Conservation (phyloP, 208 protist genomes). For the Paratrypanosoma confusum region DNA sequence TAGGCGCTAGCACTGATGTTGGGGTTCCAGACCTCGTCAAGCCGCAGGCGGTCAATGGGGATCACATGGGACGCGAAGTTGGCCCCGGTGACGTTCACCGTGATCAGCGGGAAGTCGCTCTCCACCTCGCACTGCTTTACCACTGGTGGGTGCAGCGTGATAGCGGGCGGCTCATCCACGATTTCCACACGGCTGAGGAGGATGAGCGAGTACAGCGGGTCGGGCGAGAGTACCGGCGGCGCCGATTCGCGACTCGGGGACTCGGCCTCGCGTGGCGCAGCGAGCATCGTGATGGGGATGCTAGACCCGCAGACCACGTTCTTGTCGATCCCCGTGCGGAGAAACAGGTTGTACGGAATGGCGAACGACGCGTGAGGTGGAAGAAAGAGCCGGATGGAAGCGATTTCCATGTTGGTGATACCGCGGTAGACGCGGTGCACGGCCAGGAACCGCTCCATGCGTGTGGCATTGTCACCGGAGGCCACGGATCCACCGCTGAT, state of each 20-base stretch:
- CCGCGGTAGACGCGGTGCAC: constrained; percentile 36
- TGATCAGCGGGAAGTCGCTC: constrained; percentile 49
- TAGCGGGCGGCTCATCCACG: constrained; percentile 30
- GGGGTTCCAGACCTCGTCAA: constrained; percentile 69
- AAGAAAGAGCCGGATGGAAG: constrained; percentile 50
- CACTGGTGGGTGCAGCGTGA: constrained; percentile 24
- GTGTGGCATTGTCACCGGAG: no score
- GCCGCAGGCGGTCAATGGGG: constrained; percentile 17
- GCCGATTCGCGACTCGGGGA: neutral
- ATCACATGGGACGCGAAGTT: constrained; percentile 19
- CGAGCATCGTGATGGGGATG: constrained; percentile 14
- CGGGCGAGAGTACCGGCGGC: constrained; percentile 10
- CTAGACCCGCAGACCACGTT: constrained; percentile 66
- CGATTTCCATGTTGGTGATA: constrained; percentile 22
- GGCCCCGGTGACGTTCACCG: constrained; percentile 46
- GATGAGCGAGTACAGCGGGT: constrained; percentile 38
- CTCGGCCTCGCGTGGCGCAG: neutral
- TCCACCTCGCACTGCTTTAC: constrained; percentile 86
- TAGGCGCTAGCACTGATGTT: constrained; percentile 8
- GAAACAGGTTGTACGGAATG: constrained; percentile 48
- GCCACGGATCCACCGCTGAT: no score
- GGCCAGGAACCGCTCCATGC: constrained; percentile 21
- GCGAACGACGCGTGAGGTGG: constrained; percentile 37
- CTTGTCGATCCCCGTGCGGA: constrained; percentile 74
- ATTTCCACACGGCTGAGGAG: constrained; percentile 53